Percentiles rank a stretch among this genome's conserved stretches.
phyloP scores from a whole-genome alignment of 73 alveolate species.

The Blepharisma japonicum region DNA sequence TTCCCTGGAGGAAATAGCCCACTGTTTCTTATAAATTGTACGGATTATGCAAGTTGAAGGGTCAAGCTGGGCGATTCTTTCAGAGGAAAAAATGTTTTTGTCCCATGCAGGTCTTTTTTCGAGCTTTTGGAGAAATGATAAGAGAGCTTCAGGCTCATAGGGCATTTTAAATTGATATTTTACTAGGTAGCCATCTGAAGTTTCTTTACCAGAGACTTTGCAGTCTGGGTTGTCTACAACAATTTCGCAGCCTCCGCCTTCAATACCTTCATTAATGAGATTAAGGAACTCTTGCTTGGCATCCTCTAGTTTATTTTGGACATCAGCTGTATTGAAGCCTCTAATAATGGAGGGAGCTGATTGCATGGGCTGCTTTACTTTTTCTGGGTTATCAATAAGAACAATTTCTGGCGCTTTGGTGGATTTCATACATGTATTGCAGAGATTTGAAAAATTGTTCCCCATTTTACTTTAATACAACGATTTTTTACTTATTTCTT shows the following conservation, averaged over 20 bases:
- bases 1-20: conserved; percentile 5
- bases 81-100: background rate
- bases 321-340: no score
- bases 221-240: background rate
- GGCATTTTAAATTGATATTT: background rate
- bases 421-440: no score
- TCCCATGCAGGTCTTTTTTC: background rate
- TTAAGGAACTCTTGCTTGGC: no score
- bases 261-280: background rate
- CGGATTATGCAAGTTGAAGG: background rate
- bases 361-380: no score
- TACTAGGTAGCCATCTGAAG: background rate
- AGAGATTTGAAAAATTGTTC: no score
- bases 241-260: background rate
- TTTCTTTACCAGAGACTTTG: background rate
- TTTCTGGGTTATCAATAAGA: no score
- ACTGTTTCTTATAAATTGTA: background rate
- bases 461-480: no score
- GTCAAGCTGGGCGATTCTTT: background rate
- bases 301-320: no score
- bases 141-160: background rate
- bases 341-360: no score
- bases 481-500: no score
- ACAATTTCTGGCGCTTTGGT: no score
- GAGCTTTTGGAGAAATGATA: background rate